These are phyloP conservation scores for Botryosphaeria agaves DNA, from an alignment of 2,329 filamentous ascomycete species.

Conservation along the genomic window DNA sequence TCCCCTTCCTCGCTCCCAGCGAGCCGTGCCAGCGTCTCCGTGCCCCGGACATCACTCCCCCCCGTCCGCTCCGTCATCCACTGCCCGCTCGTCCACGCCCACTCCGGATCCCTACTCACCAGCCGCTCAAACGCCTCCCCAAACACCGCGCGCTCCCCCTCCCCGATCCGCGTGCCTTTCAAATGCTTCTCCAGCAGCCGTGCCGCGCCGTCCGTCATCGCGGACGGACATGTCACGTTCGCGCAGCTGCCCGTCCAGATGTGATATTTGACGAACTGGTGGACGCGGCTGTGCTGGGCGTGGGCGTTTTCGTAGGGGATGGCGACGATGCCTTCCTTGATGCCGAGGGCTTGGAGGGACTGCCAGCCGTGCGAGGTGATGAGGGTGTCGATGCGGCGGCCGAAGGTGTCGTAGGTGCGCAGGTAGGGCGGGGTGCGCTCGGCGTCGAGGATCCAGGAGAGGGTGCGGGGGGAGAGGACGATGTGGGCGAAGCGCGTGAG, in stretches of 20 bases:
- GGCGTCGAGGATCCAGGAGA: constrained; percentile 43
- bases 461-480: constrained; percentile 36
- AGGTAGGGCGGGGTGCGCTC: constrained; percentile 48
- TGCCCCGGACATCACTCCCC: too few relatives aligned
- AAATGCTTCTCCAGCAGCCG: too few relatives aligned
- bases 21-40: too few relatives aligned
- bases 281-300: constrained; percentile 33
- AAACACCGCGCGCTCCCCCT: too few relatives aligned
- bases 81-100: too few relatives aligned
- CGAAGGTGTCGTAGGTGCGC: constrained; percentile 43
- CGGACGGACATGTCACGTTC: constrained; percentile 45
- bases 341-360: constrained; percentile 40
- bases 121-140: too few relatives aligned
- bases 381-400: constrained; percentile 39
- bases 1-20: too few relatives aligned
- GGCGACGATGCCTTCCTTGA: constrained; percentile 39
- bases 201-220: constrained; percentile 50
- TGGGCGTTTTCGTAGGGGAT: constrained; percentile 39
- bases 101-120: too few relatives aligned
- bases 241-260: constrained; percentile 43
- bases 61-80: too few relatives aligned
- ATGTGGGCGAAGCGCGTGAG: constrained; percentile 36
- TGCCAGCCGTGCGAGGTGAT: constrained; percentile 52
- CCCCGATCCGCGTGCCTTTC: too few relatives aligned
- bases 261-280: constrained; percentile 42